These are phyloP conservation scores for Pseudonitzschia multiseries DNA, from an alignment of 108 stramenopile genomes.

Conservation along the genomic window DNA sequence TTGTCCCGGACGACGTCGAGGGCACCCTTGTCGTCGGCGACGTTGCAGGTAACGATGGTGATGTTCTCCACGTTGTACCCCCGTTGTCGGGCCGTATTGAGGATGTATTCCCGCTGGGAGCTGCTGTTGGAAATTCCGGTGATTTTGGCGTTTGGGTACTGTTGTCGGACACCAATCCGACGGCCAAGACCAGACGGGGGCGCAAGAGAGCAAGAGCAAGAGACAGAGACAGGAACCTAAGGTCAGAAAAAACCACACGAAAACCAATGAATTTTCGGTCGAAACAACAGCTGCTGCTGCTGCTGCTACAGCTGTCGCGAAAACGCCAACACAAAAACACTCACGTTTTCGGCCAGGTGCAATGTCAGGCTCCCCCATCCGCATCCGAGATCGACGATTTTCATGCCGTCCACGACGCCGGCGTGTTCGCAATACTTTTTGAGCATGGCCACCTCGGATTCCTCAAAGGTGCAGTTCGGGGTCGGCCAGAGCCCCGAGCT, in stretches of 20 bases:
- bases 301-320: background rate
- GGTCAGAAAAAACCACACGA: no score
- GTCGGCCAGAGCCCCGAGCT: constrained; percentile 74
- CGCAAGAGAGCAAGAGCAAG: no score
- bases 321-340: background rate
- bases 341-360: constrained; percentile 46
- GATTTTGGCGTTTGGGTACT: constrained; percentile 62
- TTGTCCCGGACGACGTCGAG: constrained; percentile 66
- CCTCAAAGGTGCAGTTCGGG: constrained; percentile 51
- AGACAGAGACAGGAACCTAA: no score
- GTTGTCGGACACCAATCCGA: background rate
- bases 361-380: constrained; percentile 97
- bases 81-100: constrained; percentile 62
- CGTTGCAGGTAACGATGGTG: constrained; percentile 83
- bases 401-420: constrained; percentile 84
- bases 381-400: constrained; percentile 71
- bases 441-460: constrained; percentile 88
- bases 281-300: no score
- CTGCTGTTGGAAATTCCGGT: constrained; percentile 84
- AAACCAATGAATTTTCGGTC: no score
- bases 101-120: constrained; percentile 89
- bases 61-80: constrained; percentile 85
- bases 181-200: background rate
- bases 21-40: constrained; percentile 55
- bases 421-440: constrained; percentile 86